A percentile compares a stretch with the other conserved stretches of the same genome.
These are phyloP conservation scores for Fusarium abutilonis DNA, from an alignment of 2,329 filamentous ascomycete species.

Conservation along the genomic window DNA sequence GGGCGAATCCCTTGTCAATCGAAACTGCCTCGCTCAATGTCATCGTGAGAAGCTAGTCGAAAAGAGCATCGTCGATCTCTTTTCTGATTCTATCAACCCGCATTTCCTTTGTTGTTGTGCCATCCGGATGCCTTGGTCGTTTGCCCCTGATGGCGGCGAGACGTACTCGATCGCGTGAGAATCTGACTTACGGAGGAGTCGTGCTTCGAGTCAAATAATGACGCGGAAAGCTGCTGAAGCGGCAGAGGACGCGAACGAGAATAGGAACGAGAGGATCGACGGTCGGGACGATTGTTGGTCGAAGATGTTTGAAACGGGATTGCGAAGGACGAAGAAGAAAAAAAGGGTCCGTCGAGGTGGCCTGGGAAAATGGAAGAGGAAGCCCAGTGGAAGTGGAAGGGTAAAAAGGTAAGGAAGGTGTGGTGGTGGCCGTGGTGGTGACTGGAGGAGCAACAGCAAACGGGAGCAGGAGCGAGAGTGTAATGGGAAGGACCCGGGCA, in stretches of 20 bases:
- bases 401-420: conserved; percentile 33
- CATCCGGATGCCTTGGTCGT: conserved; percentile 7
- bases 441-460: conserved; percentile 13
- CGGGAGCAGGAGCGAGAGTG: conserved; percentile 18
- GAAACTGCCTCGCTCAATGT: conserved; percentile 22
- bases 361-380: conserved; percentile 37
- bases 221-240: conserved; percentile 32
- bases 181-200: conserved; percentile 41
- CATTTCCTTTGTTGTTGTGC: conserved; percentile 16
- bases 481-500: conserved; percentile 29
- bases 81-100: conserved; percentile 21
- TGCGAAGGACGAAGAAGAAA: conserved; percentile 37
- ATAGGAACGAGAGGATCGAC: conserved; percentile 38
- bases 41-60: conserved; percentile 22
- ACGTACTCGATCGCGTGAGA: conserved; percentile 17
- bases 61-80: conserved; percentile 25
- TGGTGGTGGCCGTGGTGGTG: conserved; percentile 23
- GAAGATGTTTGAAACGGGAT: conserved; percentile 38
- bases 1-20: conserved; percentile 17
- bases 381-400: conserved; percentile 6
- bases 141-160: conserved; percentile 18
- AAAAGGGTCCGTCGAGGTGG: conserved; percentile 42
- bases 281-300: conserved; percentile 34
- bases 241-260: conserved; percentile 33
- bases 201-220: conserved; percentile 37